These are phyloP conservation scores for Coemansia sp. DNA, from an alignment of 192 early-diverging fungal species.

Conservation along the genomic window DNA sequence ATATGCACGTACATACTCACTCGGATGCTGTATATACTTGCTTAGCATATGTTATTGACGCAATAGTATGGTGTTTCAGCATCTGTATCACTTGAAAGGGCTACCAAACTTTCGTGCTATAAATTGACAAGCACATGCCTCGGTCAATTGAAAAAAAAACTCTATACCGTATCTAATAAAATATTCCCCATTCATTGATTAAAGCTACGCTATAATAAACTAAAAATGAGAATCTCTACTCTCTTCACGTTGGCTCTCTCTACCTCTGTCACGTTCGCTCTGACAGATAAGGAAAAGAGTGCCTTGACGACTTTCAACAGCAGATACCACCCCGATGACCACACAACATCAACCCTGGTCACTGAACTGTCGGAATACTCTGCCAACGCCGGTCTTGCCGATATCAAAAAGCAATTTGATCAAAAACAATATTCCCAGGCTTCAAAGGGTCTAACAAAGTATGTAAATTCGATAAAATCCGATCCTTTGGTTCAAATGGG, in stretches of 20 bases:
- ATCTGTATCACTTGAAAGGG: no score
- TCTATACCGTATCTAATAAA: no score
- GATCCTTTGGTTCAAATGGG: slow-evolving; percentile 27
- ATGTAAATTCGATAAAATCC: slow-evolving; percentile 12
- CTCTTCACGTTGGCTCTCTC: neutral
- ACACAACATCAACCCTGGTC: slow-evolving; percentile 1
- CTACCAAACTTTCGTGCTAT: no score
- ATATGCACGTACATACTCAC: no score
- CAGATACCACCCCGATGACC: slow-evolving; percentile 16
- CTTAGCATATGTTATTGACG: no score
- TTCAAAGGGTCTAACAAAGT: neutral
- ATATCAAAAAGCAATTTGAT: slow-evolving; percentile 8
- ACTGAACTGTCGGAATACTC: slow-evolving; percentile 25
- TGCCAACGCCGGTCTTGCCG: slow-evolving; percentile 10
- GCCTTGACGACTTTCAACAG: slow-evolving; percentile 9
- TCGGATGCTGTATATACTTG: no score
- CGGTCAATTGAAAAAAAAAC: no score
- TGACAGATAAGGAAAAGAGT: slow-evolving; percentile 26
- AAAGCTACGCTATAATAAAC: no score
- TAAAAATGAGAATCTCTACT: slow-evolving; percentile 1
- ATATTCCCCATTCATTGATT: no score
- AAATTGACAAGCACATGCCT: no score
- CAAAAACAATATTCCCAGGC: slow-evolving; percentile 17
- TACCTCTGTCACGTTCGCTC: neutral
- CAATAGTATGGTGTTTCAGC: no score